A percentile compares a stretch with the other conserved stretches of the same genome.
phyloP scores from a whole-genome alignment of 805 yeast genomes.

The Sugiyamaella chiloensis region DNA sequence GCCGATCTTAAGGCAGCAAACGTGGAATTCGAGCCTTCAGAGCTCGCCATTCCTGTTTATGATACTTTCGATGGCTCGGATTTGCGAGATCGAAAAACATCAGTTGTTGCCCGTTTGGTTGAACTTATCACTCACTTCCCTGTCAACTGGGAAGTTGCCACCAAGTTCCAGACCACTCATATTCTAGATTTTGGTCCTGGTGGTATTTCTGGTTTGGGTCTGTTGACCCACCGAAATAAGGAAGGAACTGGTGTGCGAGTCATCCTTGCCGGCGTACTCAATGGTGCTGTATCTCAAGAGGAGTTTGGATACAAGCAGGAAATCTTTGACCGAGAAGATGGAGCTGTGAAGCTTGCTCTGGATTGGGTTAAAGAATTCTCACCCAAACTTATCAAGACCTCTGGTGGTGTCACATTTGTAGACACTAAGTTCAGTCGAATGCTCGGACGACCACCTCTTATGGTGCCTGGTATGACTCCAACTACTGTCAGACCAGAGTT shows the following conservation, averaged over 20 bases:
- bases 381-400: constrained; percentile 79
- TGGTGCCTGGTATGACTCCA: constrained; percentile 99
- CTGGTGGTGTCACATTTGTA: constrained; percentile 65
- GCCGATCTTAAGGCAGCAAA: constrained; percentile 60
- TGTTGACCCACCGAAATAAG: constrained; percentile 92
- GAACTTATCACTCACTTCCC: constrained; percentile 83
- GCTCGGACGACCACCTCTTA: constrained; percentile 90
- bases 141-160: constrained; percentile 93
- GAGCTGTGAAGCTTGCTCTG: constrained; percentile 72
- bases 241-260: constrained; percentile 98
- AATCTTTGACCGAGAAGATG: constrained; percentile 66
- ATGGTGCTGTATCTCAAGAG: constrained; percentile 59
- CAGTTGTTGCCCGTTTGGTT: constrained; percentile 66
- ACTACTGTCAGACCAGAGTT: constrained; percentile 93
- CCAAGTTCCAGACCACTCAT: constrained; percentile 78
- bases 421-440: constrained; percentile 92
- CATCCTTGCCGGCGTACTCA: constrained; percentile 90
- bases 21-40: constrained; percentile 52
- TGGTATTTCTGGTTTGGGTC: constrained; percentile 95
- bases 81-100: constrained; percentile 52
- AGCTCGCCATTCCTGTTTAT: constrained; percentile 78
- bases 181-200: constrained; percentile 98
- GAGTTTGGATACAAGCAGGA: constrained; percentile 97
- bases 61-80: constrained; percentile 87
- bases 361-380: constrained; percentile 88